These are phyloP conservation scores for Fusarium sp. DNA, from an alignment of 2,329 filamentous ascomycete genomes.

Conservation along the genomic window DNA sequence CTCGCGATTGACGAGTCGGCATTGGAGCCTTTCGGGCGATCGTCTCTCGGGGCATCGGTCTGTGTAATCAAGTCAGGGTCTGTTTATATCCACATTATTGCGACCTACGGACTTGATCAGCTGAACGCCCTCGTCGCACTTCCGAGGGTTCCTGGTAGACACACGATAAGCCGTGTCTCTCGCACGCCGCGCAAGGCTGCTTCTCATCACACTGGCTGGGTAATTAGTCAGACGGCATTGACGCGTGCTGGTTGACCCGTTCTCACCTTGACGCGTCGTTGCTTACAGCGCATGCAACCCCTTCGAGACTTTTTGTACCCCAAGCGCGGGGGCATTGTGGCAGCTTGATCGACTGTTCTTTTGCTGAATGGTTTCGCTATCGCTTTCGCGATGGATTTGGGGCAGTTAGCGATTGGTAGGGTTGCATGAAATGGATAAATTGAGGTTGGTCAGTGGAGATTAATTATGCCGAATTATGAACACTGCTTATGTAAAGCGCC, in stretches of 20 bases:
- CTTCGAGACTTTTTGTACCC: constrained; percentile 51
- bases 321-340: constrained; percentile 37
- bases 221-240: neutral
- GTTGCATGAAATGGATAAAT: neutral
- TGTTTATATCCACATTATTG: neutral
- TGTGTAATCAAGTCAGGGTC: neutral
- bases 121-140: neutral
- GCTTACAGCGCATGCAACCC: constrained; percentile 51
- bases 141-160: constrained; percentile 38
- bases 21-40: neutral
- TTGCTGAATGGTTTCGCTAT: neutral
- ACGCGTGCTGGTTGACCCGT: neutral
- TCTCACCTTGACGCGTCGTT: constrained; percentile 50
- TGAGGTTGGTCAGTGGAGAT: neutral
- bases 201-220: constrained; percentile 53
- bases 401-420: neutral
- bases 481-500: neutral
- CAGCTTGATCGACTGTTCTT: fast-evolving
- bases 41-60: neutral
- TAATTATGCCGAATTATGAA: neutral
- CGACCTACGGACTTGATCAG: neutral
- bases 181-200: constrained; percentile 51
- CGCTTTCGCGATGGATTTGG: neutral
- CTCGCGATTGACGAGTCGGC: neutral
- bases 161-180: constrained; percentile 50